A percentile compares a stretch with the other conserved stretches of the same genome.
Conservation (phyloP, 2,329 filamentous ascomycete genomes). For the Trichoderma sp. region DNA sequence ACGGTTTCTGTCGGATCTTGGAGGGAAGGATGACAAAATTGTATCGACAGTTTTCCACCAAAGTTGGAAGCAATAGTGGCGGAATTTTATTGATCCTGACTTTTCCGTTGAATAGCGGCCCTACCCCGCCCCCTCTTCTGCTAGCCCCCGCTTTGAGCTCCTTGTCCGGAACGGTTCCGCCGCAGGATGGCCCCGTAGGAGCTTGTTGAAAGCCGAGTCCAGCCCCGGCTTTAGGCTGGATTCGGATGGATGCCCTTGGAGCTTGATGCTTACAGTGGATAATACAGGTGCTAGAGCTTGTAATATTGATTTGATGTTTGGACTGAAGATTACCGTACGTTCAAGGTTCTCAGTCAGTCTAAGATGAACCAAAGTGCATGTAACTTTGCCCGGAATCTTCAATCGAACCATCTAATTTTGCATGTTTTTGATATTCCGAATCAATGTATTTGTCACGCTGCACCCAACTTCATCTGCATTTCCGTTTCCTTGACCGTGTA, state of each 20-base stretch:
- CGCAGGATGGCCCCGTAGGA: not conserved
- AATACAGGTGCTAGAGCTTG: not conserved
- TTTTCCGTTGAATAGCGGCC: not conserved
- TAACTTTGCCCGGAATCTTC: not conserved
- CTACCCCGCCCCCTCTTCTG: not conserved
- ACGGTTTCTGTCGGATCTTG: constrained; percentile 13
- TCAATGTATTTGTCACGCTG: not conserved
- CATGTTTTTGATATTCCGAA: not conserved
- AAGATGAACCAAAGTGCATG: not conserved
- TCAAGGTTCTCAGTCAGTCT: not conserved
- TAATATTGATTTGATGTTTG: not conserved
- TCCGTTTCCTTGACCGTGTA: not conserved
- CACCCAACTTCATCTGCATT: not conserved
- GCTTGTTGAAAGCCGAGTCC: constrained; percentile 1
- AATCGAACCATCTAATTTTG: not conserved
- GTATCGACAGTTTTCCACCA: not conserved
- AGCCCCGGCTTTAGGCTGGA: not conserved
- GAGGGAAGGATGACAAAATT: not conserved
- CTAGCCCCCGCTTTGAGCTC: not conserved
- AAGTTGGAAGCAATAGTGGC: not conserved
- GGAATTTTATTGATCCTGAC: not conserved
- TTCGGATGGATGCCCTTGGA: not conserved
- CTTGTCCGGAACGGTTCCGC: constrained; percentile 13
- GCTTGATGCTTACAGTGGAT: not conserved
- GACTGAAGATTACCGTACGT: not conserved